A percentile compares a stretch with the other conserved stretches of the same genome.
These are phyloP conservation scores for Zychaea mexicana DNA, from an alignment of 371 early-diverging fungal species.

Conservation along the genomic window DNA sequence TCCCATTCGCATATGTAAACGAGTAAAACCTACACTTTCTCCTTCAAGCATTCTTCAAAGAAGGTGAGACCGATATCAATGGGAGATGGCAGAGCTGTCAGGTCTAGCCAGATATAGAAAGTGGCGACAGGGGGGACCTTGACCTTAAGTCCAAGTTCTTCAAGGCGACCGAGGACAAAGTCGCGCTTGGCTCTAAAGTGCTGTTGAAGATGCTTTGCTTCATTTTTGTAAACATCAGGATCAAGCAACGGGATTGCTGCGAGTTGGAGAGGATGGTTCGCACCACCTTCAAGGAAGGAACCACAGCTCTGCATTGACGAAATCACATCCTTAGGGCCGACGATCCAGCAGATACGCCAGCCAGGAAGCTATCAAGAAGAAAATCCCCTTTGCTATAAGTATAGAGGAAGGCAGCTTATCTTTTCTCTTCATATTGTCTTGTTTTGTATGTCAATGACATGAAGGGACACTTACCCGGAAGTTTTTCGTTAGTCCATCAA, in stretches of 20 bases:
- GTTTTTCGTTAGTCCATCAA: slow-evolving; percentile 49
- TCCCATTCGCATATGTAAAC: neutral
- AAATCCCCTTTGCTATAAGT: neutral
- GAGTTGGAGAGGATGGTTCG: slow-evolving; percentile 51
- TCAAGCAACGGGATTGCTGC: slow-evolving; percentile 53
- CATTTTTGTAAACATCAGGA: slow-evolving; percentile 32
- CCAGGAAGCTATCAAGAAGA: slow-evolving; percentile 39
- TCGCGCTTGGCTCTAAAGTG: slow-evolving; percentile 51
- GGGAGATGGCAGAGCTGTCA: slow-evolving; percentile 40
- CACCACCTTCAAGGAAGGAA: slow-evolving; percentile 52
- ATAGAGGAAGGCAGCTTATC: no score
- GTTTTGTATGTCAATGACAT: no score
- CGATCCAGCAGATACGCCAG: slow-evolving; percentile 55
- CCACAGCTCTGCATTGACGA: slow-evolving; percentile 49
- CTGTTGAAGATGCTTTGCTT: slow-evolving; percentile 41
- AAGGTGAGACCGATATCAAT: slow-evolving; percentile 50
- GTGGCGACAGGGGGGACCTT: slow-evolving; percentile 44
- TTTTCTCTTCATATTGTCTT: no score
- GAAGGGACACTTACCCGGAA: slow-evolving; percentile 43
- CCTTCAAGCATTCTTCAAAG: slow-evolving; percentile 51
- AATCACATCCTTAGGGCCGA: slow-evolving; percentile 48
- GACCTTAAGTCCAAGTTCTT: slow-evolving; percentile 40
- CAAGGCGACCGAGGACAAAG: slow-evolving; percentile 39
- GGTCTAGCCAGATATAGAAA: slow-evolving; percentile 54
- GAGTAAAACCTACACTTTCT: slow-evolving; percentile 40